phyloP scores from a whole-genome alignment of 495 filamentous ascomycete genomes.

The Penicillium cinerascens region DNA sequence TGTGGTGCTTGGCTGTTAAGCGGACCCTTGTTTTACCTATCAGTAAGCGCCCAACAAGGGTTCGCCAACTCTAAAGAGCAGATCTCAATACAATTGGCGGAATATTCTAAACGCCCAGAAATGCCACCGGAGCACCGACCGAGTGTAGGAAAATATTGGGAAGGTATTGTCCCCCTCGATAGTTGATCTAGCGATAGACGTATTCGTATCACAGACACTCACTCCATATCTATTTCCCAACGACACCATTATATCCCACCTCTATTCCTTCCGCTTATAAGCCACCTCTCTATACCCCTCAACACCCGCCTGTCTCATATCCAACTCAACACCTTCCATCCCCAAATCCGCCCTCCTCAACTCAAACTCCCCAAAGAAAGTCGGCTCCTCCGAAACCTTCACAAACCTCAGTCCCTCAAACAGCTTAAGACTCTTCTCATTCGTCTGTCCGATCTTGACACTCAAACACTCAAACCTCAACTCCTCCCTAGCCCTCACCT shows the following conservation, averaged over 20 bases:
- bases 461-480: conserved; percentile 44
- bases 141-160: too few species aligned
- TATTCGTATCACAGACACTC: background rate
- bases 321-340: conserved; percentile 17
- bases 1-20: background rate
- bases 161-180: too few species aligned
- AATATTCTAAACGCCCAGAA: too few species aligned
- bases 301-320: conserved; percentile 30
- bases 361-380: conserved; percentile 68
- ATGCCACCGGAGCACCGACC: too few species aligned
- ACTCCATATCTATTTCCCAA: background rate
- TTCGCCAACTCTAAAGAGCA: too few species aligned
- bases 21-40: too few species aligned
- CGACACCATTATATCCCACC: background rate
- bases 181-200: background rate
- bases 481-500: conserved; percentile 4
- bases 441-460: conserved; percentile 58
- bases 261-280: conserved; percentile 32
- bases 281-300: conserved; percentile 36
- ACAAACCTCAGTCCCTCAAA: conserved; percentile 59
- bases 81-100: too few species aligned
- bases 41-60: too few species aligned
- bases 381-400: conserved; percentile 45
- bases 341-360: conserved; percentile 40
- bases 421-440: conserved; percentile 53